Evolutionary conservation across 163 green algal species (phyloP).

Genomic region (Scenedesmus sp.): DNA sequence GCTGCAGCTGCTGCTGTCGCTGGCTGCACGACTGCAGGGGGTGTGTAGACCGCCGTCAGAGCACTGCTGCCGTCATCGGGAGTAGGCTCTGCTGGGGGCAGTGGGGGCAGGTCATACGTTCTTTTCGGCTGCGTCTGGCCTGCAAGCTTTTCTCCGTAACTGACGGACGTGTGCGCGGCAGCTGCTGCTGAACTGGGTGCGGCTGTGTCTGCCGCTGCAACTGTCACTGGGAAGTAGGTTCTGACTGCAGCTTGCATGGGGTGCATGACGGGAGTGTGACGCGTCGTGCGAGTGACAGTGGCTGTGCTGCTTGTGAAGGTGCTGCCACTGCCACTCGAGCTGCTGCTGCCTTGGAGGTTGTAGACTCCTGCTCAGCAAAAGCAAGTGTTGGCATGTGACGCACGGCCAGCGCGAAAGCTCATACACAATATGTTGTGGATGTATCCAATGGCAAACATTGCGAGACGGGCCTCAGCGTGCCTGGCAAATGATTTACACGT

Average conservation of each 20-base stretch:
- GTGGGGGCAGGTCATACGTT: background rate
- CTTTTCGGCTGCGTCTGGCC: background rate
- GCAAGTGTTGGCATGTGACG: no score
- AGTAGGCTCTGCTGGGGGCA: background rate
- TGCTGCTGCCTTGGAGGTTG: background rate
- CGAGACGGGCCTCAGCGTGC: no score
- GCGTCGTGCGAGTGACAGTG: background rate
- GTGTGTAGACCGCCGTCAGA: background rate
- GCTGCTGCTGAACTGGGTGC: background rate
- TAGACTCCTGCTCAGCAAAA: background rate
- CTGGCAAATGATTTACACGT: no score
- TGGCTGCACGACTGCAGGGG: background rate
- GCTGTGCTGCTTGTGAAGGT: background rate
- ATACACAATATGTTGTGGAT: no score
- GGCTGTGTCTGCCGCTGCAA: background rate
- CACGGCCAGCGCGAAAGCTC: no score
- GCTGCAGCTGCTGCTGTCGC: background rate
- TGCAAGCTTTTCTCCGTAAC: background rate
- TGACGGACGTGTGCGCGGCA: background rate
- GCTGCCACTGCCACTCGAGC: background rate
- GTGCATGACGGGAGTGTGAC: background rate
- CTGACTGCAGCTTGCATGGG: background rate
- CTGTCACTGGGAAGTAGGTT: background rate
- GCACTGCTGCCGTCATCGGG: background rate
- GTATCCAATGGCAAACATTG: no score